These are phyloP conservation scores for Paramecium primaurelia DNA, from an alignment of 73 alveolate genomes.

Conservation along the genomic window DNA sequence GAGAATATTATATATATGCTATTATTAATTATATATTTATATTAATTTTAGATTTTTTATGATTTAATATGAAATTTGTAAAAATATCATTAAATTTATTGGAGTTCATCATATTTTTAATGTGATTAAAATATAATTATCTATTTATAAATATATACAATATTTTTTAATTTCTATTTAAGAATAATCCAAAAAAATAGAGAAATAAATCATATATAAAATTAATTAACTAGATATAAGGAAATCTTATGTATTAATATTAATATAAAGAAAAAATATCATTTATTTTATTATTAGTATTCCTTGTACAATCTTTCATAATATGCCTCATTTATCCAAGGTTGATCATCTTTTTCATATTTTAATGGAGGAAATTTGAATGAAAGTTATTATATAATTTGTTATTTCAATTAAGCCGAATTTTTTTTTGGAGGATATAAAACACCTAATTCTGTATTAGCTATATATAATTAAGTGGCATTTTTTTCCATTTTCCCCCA, in stretches of 20 bases:
- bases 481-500: slow-evolving; percentile 63
- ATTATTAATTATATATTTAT: not conserved
- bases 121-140: not conserved
- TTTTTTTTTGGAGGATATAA: slow-evolving; percentile 42
- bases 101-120: not conserved
- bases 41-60: not conserved
- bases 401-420: not conserved
- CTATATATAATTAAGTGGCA: slow-evolving; percentile 25
- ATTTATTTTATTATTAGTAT: not conserved
- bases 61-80: not conserved
- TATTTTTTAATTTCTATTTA: not conserved
- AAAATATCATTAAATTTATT: not conserved
- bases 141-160: no score
- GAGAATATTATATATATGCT: not conserved
- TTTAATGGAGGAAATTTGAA: slow-evolving; percentile 31
- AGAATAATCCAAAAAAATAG: not conserved
- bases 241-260: not conserved
- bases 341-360: slow-evolving; percentile 30
- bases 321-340: slow-evolving; percentile 30
- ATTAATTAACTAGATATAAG: not conserved
- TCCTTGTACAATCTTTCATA: not conserved
- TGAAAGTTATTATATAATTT: not conserved
- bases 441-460: slow-evolving; percentile 57
- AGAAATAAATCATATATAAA: not conserved
- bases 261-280: not conserved